Evolutionary conservation across 2,329 filamentous ascomycete genomes (phyloP), one percentile per base, ranked within the genome.

Genomic region (Diaporthe vexans): DNA sequence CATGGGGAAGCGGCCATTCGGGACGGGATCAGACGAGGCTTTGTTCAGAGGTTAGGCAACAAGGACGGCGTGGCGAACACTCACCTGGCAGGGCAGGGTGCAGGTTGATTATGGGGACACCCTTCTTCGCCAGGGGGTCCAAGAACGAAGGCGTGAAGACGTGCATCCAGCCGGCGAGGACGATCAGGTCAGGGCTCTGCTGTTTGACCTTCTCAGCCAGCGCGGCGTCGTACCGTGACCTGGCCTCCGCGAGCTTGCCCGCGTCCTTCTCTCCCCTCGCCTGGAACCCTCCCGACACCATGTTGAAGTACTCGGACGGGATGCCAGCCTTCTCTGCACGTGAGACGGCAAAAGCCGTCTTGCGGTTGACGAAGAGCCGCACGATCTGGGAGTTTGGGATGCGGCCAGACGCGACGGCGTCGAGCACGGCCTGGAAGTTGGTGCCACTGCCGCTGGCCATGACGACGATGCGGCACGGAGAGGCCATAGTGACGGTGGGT

Each of bases 151-250:
- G 86, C 0, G 91, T 92, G 65, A 97, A 89, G 73, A 97, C 92
- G 81, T 97, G 92, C 94, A 97, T 97, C 89, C 94, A 97, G 3
- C 95, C 95, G 4, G 94, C 92, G 77, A 95, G 93, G 11, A 97
- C 92, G 65, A 97, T 91, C 72, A 97, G 83, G 72, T 95, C 90
- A 0, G 95, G 94, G 73, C 83, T 83, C 76, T 93, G 89, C 10
- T 78, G 76, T 33, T 96, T 85, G 70, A 97, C 88, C 75, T 92
- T 87, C 56, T 88, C 83, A 0, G 94, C 94, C 76, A 97, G 86
- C 57, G 94, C 94, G 19, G 91, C 89, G 81, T 97, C 95, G 82
- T 97, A 97, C 71, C 87, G 87, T 61, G 88, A 85, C 33, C 95
- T 90, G 1, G 91, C 92, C 56, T 89, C 87, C 21, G 85, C 78